Conservation (phyloP, 129 eudicot species). For the Glebionis coronaria region DNA sequence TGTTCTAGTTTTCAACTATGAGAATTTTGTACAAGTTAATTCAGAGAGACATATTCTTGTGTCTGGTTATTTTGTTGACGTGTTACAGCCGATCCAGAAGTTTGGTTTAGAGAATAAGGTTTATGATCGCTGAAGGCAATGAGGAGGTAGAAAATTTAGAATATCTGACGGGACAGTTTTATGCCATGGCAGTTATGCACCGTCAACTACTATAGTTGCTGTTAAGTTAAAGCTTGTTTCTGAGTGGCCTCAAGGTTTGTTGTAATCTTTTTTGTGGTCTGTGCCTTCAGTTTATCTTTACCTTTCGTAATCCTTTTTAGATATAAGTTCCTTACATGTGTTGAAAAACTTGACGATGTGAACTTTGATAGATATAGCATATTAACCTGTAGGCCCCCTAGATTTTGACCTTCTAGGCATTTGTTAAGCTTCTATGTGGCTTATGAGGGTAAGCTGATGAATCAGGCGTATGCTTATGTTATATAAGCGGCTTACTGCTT, state of each 20-base stretch:
- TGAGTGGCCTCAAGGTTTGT: conserved; percentile 86
- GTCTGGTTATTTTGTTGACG: conserved; percentile 28
- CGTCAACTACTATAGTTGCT: conserved; percentile 52
- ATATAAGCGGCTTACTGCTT: too few species aligned
- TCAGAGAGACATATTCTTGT: conserved; percentile 31
- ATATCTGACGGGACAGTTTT: conserved; percentile 74
- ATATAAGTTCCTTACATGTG: too few species aligned
- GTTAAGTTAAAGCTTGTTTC: conserved; percentile 75
- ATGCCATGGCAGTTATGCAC: conserved; percentile 54
- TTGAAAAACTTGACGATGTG: too few species aligned
- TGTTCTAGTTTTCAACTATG: conserved; percentile 4
- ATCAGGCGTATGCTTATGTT: too few species aligned
- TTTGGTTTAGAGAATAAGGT: conserved; percentile 20
- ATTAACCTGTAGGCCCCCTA: too few species aligned
- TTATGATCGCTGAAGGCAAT: conserved; percentile 62
- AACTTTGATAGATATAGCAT: too few species aligned
- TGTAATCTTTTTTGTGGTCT: conserved; percentile 1
- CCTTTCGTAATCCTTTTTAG: neutral
- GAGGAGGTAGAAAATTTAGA: conserved; percentile 65
- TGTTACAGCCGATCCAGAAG: conserved; percentile 18
- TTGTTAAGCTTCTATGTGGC: too few species aligned
- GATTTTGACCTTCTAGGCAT: too few species aligned
- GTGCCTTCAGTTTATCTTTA: neutral
- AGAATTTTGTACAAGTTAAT: conserved; percentile 37
- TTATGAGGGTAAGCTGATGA: too few species aligned